Percentiles rank a stretch among this genome's conserved stretches.
These are phyloP conservation scores for Leptographium flavum DNA, from an alignment of 2,329 filamentous ascomycete genomes.

Conservation along the genomic window DNA sequence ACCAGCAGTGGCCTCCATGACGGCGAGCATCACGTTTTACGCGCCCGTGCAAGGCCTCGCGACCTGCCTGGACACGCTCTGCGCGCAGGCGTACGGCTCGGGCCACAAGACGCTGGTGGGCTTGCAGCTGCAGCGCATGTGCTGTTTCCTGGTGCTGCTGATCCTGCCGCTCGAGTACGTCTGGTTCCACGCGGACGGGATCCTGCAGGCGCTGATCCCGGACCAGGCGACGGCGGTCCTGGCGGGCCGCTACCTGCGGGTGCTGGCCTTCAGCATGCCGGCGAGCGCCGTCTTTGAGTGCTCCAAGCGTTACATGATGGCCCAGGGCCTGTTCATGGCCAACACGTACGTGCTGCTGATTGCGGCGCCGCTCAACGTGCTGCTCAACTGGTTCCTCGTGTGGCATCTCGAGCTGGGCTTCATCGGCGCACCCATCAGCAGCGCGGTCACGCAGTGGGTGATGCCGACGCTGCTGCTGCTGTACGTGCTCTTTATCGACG, in stretches of 20 bases:
- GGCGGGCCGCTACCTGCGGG: slow-evolving; percentile 58
- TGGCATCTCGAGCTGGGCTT: slow-evolving; percentile 58
- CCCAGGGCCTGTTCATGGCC: slow-evolving; percentile 69
- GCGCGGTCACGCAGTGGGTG: slow-evolving; percentile 60
- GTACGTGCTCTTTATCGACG: slow-evolving; percentile 59
- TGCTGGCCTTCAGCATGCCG: slow-evolving; percentile 57
- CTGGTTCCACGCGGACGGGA: slow-evolving; percentile 53
- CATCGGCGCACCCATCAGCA: slow-evolving; percentile 64
- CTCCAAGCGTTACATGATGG: slow-evolving; percentile 68
- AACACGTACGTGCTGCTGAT: slow-evolving; percentile 65
- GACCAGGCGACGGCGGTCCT: slow-evolving; percentile 56
- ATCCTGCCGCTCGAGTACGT: slow-evolving; percentile 56
- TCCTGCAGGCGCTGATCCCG: slow-evolving; percentile 53
- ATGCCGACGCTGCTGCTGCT: slow-evolving; percentile 58
- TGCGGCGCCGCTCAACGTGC: slow-evolving; percentile 60
- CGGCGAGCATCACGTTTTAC: slow-evolving; percentile 63
- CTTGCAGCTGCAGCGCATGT: slow-evolving; percentile 67
- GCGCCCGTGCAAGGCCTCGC: slow-evolving; percentile 73
- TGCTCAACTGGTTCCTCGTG: slow-evolving; percentile 68
- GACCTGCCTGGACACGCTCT: slow-evolving; percentile 83
- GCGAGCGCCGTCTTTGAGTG: slow-evolving; percentile 65
- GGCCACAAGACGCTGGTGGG: slow-evolving; percentile 82
- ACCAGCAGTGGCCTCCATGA: slow-evolving; percentile 52
- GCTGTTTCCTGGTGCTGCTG: slow-evolving; percentile 55
- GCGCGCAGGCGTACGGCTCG: slow-evolving; percentile 85